Evolutionary conservation across 345 rosid genomes (phyloP).

Genomic region (Citrus sinensis): DNA sequence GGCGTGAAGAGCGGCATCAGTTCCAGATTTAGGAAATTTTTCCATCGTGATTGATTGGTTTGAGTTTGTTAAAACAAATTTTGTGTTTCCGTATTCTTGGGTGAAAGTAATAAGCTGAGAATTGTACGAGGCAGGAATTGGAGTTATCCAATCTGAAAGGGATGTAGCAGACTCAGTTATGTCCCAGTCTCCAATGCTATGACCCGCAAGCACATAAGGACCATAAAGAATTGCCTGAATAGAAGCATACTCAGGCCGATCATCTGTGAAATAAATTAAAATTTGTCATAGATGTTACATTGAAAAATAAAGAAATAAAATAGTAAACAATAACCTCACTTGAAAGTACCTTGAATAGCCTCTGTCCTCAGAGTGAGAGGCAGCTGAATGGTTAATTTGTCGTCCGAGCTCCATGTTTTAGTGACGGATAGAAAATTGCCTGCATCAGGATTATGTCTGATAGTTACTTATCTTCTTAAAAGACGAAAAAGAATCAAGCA

Average conservation of each 20-base stretch:
- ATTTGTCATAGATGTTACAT: not conserved
- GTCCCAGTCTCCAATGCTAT: conserved; percentile 62
- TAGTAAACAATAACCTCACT: not conserved
- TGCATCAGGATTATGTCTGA: conserved; percentile 22
- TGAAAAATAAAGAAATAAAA: not conserved
- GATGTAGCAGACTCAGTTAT: conserved; percentile 34
- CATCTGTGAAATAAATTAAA: conserved; percentile 43
- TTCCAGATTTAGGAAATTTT: conserved; percentile 43
- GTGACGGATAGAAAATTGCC: conserved; percentile 58
- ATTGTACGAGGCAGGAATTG: conserved; percentile 55
- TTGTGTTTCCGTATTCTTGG: conserved; percentile 42
- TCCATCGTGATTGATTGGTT: conserved; percentile 65
- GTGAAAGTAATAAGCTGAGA: conserved; percentile 54
- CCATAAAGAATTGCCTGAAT: conserved; percentile 85
- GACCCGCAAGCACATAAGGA: conserved; percentile 77
- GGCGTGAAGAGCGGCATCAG: conserved; percentile 50
- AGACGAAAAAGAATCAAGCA: not conserved
- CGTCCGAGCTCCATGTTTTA: conserved; percentile 54
- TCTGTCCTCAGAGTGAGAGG: conserved; percentile 67
- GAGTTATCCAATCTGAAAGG: conserved; percentile 49
- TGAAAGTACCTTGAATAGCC: conserved; percentile 67
- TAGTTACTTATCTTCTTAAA: not conserved
- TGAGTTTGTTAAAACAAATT: conserved; percentile 49
- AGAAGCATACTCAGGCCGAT: conserved; percentile 65
- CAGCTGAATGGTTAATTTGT: conserved; percentile 55